Percentiles rank a stretch among this genome's conserved stretches.
These are phyloP conservation scores for Aspergillus bombycis DNA, from an alignment of 2,329 filamentous ascomycete species.

Conservation along the genomic window DNA sequence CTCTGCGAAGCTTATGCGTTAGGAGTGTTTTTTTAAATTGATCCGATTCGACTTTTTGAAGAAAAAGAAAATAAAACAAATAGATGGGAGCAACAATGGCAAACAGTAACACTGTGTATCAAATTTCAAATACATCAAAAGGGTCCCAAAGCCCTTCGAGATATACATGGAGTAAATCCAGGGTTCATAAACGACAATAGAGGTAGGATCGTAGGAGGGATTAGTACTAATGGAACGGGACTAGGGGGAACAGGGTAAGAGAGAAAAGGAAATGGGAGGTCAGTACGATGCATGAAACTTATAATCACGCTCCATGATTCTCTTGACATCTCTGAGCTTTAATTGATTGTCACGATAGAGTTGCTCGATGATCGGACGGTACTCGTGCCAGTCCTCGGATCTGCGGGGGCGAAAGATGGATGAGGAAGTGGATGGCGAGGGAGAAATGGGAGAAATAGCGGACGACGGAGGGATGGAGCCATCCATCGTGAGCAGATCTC, in stretches of 20 bases:
- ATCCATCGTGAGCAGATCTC: slow-evolving; percentile 26
- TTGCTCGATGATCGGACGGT: slow-evolving; percentile 38
- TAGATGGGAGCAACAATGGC: not conserved
- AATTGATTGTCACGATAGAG: slow-evolving; percentile 41
- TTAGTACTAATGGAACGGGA: not conserved
- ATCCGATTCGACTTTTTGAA: slow-evolving; percentile 12
- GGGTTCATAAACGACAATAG: not conserved
- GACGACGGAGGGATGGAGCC: slow-evolving; percentile 28
- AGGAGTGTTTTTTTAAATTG: slow-evolving; percentile 9
- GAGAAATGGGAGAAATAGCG: slow-evolving; percentile 21
- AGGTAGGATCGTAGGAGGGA: not conserved
- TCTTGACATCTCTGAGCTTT: slow-evolving; percentile 41
- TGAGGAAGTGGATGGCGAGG: slow-evolving; percentile 21
- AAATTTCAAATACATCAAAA: not conserved
- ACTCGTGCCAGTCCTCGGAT: slow-evolving; percentile 42
- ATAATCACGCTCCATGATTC: slow-evolving; percentile 41
- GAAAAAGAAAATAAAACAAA: slow-evolving; percentile 2
- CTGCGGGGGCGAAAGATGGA: slow-evolving; percentile 37
- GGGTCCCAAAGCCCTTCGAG: not conserved
- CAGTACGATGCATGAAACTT: slow-evolving; percentile 41
- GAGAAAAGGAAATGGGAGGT: slow-evolving; percentile 13
- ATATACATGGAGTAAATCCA: not conserved
- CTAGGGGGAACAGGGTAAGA: not conserved
- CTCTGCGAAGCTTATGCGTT: slow-evolving; percentile 30
- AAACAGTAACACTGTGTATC: not conserved